These are phyloP conservation scores for Calonectria montana DNA, from an alignment of 2,329 filamentous ascomycete genomes.

Conservation along the genomic window DNA sequence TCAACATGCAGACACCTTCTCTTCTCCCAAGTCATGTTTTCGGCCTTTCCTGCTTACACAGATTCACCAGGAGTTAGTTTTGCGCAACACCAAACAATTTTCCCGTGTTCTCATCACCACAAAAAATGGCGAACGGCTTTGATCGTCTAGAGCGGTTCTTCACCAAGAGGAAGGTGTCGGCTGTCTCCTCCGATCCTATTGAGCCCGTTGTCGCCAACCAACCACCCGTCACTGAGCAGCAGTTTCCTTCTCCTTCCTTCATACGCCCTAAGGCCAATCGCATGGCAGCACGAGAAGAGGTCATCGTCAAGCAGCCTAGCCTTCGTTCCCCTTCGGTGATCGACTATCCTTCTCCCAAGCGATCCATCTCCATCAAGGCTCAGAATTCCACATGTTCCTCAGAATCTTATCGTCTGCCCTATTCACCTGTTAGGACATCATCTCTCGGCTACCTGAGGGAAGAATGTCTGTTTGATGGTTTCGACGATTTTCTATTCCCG, in stretches of 20 bases:
- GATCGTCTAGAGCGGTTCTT: constrained; percentile 66
- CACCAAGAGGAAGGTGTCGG: constrained; percentile 53
- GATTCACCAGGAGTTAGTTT: constrained; percentile 29
- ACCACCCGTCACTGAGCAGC: constrained; percentile 43
- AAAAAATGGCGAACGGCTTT: constrained; percentile 58
- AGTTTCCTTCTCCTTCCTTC: constrained; percentile 65
- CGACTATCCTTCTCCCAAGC: constrained; percentile 31
- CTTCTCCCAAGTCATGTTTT: constrained; percentile 18
- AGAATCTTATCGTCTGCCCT: constrained; percentile 29
- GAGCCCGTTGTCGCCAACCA: constrained; percentile 36
- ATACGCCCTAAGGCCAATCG: constrained; percentile 65
- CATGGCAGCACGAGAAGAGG: constrained; percentile 68
- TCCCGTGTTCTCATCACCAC: constrained; percentile 41
- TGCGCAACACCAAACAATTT: constrained; percentile 36
- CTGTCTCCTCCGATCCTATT: constrained; percentile 37
- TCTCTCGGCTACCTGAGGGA: constrained; percentile 37
- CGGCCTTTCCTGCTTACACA: constrained; percentile 35
- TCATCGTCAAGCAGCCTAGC: constrained; percentile 44
- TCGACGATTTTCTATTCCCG: constrained; percentile 53
- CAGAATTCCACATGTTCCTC: constrained; percentile 26
- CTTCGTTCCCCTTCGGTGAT: constrained; percentile 45
- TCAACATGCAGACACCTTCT: constrained; percentile 22
- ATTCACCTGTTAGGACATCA: constrained; percentile 40
- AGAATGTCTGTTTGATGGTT: constrained; percentile 41
- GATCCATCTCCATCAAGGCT: constrained; percentile 23